Evolutionary conservation across 768 basidiomycete species (phyloP).

Genomic region (Boletus coccyginus): DNA sequence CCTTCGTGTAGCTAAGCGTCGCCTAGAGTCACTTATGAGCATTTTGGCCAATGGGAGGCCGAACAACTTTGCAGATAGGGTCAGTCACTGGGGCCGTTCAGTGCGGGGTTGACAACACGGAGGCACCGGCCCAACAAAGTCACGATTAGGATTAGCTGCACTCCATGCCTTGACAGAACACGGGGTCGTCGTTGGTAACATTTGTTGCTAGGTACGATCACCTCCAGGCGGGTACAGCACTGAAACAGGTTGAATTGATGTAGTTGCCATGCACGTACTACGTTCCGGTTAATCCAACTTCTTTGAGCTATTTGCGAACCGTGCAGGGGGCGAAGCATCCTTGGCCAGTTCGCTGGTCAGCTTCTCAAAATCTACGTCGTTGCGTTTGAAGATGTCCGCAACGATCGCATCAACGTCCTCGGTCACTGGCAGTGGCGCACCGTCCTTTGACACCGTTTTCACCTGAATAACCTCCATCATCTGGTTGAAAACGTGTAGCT

Average conservation of each 20-base stretch:
- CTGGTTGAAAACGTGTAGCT: constrained; percentile 28
- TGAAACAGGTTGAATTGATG: background rate
- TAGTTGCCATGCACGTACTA: background rate
- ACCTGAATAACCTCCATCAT: constrained; percentile 34
- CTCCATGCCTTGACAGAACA: background rate
- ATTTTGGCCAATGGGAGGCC: too few species aligned
- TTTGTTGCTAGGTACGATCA: background rate
- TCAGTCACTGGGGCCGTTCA: background rate
- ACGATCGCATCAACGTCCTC: constrained; percentile 32
- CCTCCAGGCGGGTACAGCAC: background rate
- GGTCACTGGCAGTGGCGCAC: constrained; percentile 22
- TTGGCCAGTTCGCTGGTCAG: constrained; percentile 24
- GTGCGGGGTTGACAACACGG: background rate
- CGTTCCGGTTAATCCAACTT: constrained; percentile 24
- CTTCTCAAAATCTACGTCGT: constrained; percentile 30
- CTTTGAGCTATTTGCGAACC: constrained; percentile 27
- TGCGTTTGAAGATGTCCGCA: constrained; percentile 31
- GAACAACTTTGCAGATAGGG: too few species aligned
- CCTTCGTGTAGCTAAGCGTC: too few species aligned
- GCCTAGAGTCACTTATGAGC: background rate
- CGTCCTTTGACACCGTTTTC: constrained; percentile 28
- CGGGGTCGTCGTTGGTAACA: background rate
- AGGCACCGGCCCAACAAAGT: background rate
- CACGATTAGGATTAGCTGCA: background rate
- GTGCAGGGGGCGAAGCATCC: constrained; percentile 17